Base-by-base conservation (phyloP, 106 monocot genomes). In the Posidonia australis region DNA sequence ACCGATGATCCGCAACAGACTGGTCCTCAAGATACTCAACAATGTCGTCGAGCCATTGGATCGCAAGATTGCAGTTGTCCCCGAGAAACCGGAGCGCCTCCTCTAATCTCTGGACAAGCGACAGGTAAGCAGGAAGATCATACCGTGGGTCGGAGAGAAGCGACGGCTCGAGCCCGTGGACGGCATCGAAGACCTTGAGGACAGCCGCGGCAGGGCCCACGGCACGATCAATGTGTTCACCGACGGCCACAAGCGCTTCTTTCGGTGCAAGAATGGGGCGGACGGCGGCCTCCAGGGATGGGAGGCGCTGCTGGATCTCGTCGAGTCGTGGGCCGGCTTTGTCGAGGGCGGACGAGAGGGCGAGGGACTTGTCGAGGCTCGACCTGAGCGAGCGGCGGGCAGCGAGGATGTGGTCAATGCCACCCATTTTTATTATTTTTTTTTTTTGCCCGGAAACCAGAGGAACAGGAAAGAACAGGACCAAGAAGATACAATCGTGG, bases 361-460 rank as follows among this genome's bases (percentile, higher is more conserved):
- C 56, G 18, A 54, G 70, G 13, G 89, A 89, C 27, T 47, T 60
- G 17, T 81, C 82, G 32, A 84, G 76, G 63, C 66, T 68, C 26
- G 63, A 41, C 0, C 63, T 57, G 22, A 86, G 83, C 12, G 80
- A 65, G 7, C 69, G 72, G 23, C 90, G 83, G 13, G 93, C 93
- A n/a, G 79, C 70, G 20, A 72, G 26, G 26, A 89, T 75, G 46
- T 54, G 70, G 12, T 78, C 78, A n/a, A 14, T 2, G 5, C 43
- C 7, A 10, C 9, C 31, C 9, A 16, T n/a, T 10, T 16, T 32
- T 10, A 10, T n/a, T 18, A 13, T 61, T n/a, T n/a, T n/a, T n/a
- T n/a, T n/a, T n/a, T n/a, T n/a, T n/a, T n/a, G n/a, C n/a, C n/a
- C n/a, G n/a, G n/a, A n/a, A n/a, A n/a, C 29, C 29, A 17, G n/a